Percentiles rank a stretch among this genome's conserved stretches.
These are phyloP conservation scores for Diophrys sp. DNA, from an alignment of 73 alveolate genomes.

Conservation along the genomic window DNA sequence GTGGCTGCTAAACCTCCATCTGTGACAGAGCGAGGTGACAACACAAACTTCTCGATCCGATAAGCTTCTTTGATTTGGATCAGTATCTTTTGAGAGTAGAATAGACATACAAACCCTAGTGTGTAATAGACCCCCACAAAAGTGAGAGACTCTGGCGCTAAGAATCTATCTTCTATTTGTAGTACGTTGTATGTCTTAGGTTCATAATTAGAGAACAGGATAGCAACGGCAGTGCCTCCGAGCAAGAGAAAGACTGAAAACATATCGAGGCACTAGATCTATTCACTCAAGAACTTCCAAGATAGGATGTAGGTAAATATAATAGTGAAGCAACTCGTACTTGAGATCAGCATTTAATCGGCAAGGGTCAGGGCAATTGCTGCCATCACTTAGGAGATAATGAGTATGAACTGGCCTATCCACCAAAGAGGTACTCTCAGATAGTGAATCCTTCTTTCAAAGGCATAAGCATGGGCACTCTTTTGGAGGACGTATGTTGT, in stretches of 20 bases:
- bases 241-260: background rate
- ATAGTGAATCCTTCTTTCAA: background rate
- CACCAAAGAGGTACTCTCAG: background rate
- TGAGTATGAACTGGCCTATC: background rate
- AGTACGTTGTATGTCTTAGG: background rate
- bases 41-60: background rate
- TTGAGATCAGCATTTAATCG: background rate
- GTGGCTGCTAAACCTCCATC: too few relatives aligned
- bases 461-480: background rate
- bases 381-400: background rate
- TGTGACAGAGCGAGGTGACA: background rate
- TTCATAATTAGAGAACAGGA: background rate
- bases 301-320: background rate
- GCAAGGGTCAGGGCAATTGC: background rate
- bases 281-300: background rate
- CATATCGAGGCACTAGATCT: background rate
- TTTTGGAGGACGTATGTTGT: background rate
- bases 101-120: background rate
- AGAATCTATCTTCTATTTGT: background rate
- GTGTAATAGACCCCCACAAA: background rate
- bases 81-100: background rate
- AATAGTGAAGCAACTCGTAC: background rate
- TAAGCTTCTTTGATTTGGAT: background rate
- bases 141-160: background rate
- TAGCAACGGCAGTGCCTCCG: background rate